Base-by-base conservation (phyloP, 257 asterid genomes). In the Gynochthodes officinalis region DNA sequence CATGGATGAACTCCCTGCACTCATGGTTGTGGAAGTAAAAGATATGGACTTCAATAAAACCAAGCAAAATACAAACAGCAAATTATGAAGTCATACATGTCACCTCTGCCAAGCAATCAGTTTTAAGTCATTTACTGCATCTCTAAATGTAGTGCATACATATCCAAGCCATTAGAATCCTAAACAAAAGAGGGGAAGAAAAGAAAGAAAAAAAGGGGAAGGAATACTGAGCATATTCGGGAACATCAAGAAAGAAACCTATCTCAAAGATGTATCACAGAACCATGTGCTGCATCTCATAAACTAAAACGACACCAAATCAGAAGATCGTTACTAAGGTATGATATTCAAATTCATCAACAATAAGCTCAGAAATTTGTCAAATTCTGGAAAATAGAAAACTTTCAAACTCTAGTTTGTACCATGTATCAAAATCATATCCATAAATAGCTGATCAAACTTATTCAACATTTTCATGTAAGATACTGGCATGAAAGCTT, bases 1-100 rank as follows among this genome's bases (percentile, higher is more conserved):
- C 98, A 93, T 73, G 98, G 98, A 90, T 88, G 97, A 82, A 93
- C 91, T 76, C 98, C 98, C 98, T 93, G 87, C 79, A 75, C 65
- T 30, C 66, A 77, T 35, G 64, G 76, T 32, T 10, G 39, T 11
- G 35, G 25, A 54, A 63, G 49, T 62, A 67, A 70, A 57, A 54
- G 27, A 63, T 50, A 69, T 72, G 40, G 67, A 46, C 70, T 49
- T 16, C 53, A 30, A 53, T 53, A 32, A 27, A 27, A 71, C 28
- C 30, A 27, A n/a, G n/a, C 2, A 14, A 60, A 62, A 49, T 12
- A 5, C 35, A 7, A 39, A 2, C 50, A 73, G 48, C 5, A 66
- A 54, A 23, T 32, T 35, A 4, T 46, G 30, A 69, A 21, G 10
- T 9, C 19, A 23, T 10, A 13, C 12, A 57, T 27, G 43, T 57